Conservation (phyloP, 2,329 filamentous ascomycete genomes). For the Pezicula rhizophila region DNA sequence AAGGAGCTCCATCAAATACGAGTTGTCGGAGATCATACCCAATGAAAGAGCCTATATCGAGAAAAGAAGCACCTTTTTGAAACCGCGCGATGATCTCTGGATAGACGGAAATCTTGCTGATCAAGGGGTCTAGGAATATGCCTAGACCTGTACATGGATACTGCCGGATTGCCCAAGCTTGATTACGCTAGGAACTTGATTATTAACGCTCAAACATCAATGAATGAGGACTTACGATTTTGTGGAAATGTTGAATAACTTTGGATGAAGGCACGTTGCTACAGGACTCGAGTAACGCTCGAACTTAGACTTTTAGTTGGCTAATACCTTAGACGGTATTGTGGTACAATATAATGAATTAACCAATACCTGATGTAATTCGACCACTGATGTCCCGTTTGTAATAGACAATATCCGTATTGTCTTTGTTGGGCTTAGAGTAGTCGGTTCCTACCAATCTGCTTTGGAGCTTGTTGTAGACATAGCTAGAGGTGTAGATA, state of each 20-base stretch:
- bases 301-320: too few relatives aligned
- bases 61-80: conserved; percentile 10
- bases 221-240: background rate
- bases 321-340: too few relatives aligned
- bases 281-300: too few relatives aligned
- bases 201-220: background rate
- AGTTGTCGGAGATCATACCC: conserved; percentile 32
- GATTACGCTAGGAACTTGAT: conserved; percentile 1
- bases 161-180: conserved; percentile 2
- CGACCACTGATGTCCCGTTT: too few relatives aligned
- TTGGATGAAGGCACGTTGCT: background rate
- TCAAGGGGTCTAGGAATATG: conserved; percentile 3
- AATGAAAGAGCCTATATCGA: conserved; percentile 32
- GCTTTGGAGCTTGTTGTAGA: too few relatives aligned
- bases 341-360: too few relatives aligned
- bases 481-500: too few relatives aligned
- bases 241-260: background rate
- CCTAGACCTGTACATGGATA: conserved; percentile 8
- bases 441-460: too few relatives aligned
- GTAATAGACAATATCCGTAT: too few relatives aligned
- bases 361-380: too few relatives aligned
- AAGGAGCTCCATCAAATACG: conserved; percentile 26
- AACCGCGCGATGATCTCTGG: conserved; percentile 4
- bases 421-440: too few relatives aligned
- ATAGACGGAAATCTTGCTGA: conserved; percentile 3